Evolutionary conservation across 805 yeast genomes (phyloP).

Genomic region (Yarrowia osloensis): DNA sequence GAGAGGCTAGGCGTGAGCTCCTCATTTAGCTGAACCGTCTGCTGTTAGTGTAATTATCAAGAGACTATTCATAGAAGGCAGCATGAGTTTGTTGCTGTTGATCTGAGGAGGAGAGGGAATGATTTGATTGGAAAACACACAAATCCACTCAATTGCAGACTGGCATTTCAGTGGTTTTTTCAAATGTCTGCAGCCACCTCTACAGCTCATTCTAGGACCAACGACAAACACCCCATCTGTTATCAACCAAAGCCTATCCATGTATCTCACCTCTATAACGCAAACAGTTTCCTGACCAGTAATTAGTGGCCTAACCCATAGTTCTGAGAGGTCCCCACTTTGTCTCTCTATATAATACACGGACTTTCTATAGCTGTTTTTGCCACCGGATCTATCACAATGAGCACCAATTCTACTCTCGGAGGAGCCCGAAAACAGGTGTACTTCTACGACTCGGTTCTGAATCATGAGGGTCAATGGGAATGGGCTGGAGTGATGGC

Average conservation of each 20-base stretch:
- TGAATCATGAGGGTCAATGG: conserved; percentile 17
- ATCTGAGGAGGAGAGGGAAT: no score
- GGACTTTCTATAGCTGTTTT: not conserved
- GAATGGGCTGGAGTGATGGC: conserved; percentile 7
- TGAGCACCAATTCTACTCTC: not conserved
- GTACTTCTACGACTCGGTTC: conserved; percentile 6
- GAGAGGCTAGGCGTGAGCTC: not conserved
- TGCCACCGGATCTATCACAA: not conserved
- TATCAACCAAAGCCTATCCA: not conserved
- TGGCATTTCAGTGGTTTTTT: not conserved
- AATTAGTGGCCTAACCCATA: not conserved
- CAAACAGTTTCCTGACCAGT: not conserved
- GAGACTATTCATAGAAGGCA: not conserved
- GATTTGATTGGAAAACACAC: no score
- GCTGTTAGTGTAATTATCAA: not conserved
- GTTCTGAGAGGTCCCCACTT: not conserved
- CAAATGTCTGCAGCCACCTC: not conserved
- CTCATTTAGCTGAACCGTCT: not conserved
- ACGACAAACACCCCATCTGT: not conserved
- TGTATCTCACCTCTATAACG: not conserved
- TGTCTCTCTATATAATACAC: not conserved
- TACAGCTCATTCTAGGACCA: not conserved
- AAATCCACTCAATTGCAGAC: not conserved
- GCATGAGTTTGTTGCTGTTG: not conserved
- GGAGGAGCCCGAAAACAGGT: conserved; percentile 15